Evolutionary conservation across 2,329 filamentous ascomycete species (phyloP), one percentile per base, ranked within the genome.

Genomic region (Rachicladosporium sp.): DNA sequence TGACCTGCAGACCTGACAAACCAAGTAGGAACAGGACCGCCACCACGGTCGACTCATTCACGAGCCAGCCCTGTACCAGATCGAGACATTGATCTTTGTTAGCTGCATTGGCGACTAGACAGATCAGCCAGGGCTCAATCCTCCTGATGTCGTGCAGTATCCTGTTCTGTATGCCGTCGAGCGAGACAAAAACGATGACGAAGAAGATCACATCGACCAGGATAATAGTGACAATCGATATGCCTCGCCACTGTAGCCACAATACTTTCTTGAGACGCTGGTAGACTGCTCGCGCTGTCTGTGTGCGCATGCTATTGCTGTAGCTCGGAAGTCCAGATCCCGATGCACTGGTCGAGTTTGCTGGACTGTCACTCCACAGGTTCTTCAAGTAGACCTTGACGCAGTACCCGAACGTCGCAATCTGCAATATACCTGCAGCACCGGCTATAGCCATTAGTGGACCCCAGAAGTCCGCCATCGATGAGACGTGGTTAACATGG

Each of bases 121-220:
- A 98, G 0, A 57, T 8, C 1, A 93, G 58, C 83, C 85, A 96
- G 3, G 71, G 68, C 29, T 62, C 45, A 2, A 80, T 74, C 19
- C 74, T 70, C 6, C 60, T 44, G 38, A 80, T 54, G 29, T 76
- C 69, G 31, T 73, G 69, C 12, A 73, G 62, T 3, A 73, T 71
- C 38, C 64, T 51, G 6, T 74, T 64, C 9, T 83, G 72, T 13
- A 82, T 73, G 50, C 80, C 80, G 61, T 93, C 83, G 55, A 94
- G 74, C 57, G 85, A 84, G 36, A 96, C 80, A 57, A 96, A 96
- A 39, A 94, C 74, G 34, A 94, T 70, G 2, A 88, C 80, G 62
- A 96, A 95, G 70, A 94, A 94, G 53, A 95, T 78, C 46, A 96
- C 86, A 57, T 96, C 88, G 43, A 77, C 74, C 42, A 95, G 74